phyloP scores from a whole-genome alignment of 495 filamentous ascomycete genomes.

The Penicillium malachiteum region DNA sequence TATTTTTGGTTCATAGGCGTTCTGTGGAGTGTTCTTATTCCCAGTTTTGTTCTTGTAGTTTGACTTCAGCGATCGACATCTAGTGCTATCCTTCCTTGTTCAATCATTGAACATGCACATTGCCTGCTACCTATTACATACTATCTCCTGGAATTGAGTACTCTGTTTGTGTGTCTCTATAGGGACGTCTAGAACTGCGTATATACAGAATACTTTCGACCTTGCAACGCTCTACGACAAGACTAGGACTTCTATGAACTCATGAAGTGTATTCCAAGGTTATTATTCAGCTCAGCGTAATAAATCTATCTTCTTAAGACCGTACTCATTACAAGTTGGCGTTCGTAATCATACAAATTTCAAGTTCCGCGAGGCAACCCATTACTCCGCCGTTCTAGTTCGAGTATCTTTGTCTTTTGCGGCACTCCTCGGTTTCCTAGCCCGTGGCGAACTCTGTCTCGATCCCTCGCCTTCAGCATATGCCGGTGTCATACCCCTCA shows the following conservation, averaged over 20 bases:
- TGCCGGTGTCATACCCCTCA: conserved; percentile 28
- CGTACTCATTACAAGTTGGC: background rate
- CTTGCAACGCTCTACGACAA: too few relatives aligned
- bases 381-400: conserved; percentile 14
- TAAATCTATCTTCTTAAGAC: background rate
- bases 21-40: conserved; percentile 15
- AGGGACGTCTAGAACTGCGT: too few relatives aligned
- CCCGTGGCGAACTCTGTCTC: conserved; percentile 28
- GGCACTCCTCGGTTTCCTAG: conserved; percentile 20
- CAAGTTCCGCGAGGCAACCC: background rate
- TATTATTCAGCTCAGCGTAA: too few relatives aligned
- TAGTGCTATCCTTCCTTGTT: conserved; percentile 12
- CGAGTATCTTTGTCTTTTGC: conserved; percentile 11
- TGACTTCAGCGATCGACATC: conserved; percentile 23
- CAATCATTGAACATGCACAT: conserved; percentile 18
- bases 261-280: too few relatives aligned
- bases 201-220: too few relatives aligned
- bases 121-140: conserved; percentile 14
- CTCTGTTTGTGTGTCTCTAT: background rate
- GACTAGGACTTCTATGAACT: too few relatives aligned
- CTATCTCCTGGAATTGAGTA: conserved; percentile 4
- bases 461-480: conserved; percentile 18
- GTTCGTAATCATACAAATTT: conserved; percentile 14
- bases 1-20: conserved; percentile 20
- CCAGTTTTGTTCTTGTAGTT: conserved; percentile 15